Evolutionary conservation across 202 grass and related monocot species (phyloP).

Genomic region (Digitaria exilis): DNA sequence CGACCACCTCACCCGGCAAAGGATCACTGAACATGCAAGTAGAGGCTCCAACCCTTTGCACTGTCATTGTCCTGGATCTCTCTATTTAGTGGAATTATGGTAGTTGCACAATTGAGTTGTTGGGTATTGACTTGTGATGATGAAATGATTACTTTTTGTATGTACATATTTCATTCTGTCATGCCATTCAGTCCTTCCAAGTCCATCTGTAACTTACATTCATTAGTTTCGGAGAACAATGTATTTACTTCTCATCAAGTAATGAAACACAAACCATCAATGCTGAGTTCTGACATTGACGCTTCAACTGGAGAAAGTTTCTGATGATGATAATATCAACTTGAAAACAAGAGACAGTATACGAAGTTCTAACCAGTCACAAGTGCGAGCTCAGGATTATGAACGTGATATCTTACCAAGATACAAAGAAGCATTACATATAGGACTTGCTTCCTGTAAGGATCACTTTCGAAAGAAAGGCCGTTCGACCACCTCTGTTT

Average conservation of each 20-base stretch:
- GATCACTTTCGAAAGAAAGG: conserved; percentile 54
- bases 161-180: neutral
- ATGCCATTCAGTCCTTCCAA: neutral
- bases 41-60: conserved; percentile 44
- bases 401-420: conserved; percentile 81
- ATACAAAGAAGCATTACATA: conserved; percentile 73
- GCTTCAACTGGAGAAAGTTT: conserved; percentile 56
- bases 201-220: neutral
- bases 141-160: neutral
- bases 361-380: conserved; percentile 41
- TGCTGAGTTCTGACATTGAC: neutral
- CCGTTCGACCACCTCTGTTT: conserved; percentile 55
- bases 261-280: neutral
- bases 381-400: conserved; percentile 70
- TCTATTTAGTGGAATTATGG: neutral
- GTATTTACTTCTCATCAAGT: neutral
- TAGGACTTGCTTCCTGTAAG: conserved; percentile 63
- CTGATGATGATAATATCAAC: conserved; percentile 41
- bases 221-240: neutral
- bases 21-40: conserved; percentile 84
- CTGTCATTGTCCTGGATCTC: conserved; percentile 21
- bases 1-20: conserved; percentile 45
- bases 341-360: conserved; percentile 24
- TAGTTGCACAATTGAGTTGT: neutral
- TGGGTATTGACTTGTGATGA: neutral